A percentile compares a stretch with the other conserved stretches of the same genome.
Evolutionary conservation across 75 land plant species (phyloP).

Genomic region (Cupressus sempervirens): DNA sequence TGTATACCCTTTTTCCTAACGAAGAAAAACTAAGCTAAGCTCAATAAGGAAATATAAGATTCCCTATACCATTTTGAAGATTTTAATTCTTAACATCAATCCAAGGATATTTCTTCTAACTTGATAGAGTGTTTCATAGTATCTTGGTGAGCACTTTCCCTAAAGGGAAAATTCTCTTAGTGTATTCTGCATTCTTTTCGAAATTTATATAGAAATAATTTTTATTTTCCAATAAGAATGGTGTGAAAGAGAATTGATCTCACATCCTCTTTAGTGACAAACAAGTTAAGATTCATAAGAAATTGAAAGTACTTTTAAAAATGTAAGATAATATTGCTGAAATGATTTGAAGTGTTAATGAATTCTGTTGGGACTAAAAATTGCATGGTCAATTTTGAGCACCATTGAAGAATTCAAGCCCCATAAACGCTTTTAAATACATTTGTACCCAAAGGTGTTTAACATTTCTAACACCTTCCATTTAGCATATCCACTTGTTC

Average conservation of each 20-base stretch:
- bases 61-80: neutral
- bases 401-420: too few relatives aligned
- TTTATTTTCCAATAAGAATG: neutral
- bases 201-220: neutral
- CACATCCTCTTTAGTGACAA: neutral
- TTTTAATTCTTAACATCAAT: neutral
- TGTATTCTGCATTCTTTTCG: neutral
- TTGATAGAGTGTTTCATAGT: neutral
- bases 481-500: too few relatives aligned
- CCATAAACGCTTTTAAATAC: too few relatives aligned
- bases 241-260: neutral
- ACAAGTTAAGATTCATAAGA: neutral
- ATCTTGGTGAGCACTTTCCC: neutral
- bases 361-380: too few relatives aligned
- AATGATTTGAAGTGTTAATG: neutral
- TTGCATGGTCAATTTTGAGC: too few relatives aligned
- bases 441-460: too few relatives aligned
- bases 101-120: neutral
- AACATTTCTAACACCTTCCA: too few relatives aligned
- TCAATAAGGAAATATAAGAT: neutral
- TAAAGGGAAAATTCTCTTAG: neutral
- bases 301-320: neutral
- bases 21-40: too few relatives aligned
- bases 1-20: too few relatives aligned
- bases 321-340: neutral